phyloP scores from a whole-genome alignment of 495 filamentous ascomycete species.

The Aspergillus indologenus region DNA sequence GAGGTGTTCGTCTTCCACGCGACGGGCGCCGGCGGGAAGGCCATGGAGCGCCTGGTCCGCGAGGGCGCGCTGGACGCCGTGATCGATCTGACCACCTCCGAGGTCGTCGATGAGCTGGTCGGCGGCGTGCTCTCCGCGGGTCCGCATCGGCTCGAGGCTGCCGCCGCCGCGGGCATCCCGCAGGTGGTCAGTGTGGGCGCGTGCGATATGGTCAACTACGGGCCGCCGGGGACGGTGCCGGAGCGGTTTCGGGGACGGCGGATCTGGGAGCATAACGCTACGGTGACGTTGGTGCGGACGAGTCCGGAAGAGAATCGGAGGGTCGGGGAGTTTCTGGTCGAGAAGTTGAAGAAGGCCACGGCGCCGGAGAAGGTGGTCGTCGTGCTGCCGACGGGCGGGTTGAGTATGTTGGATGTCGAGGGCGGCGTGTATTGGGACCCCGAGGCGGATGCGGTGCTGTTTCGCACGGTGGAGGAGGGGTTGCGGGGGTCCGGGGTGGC shows the following conservation, averaged over 20 bases:
- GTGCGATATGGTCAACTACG: constrained; percentile 69
- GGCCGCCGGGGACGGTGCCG: constrained; percentile 52
- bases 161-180: constrained; percentile 53
- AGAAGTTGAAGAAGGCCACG: constrained; percentile 42
- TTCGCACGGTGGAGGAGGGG: constrained; percentile 40
- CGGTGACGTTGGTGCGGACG: constrained; percentile 63
- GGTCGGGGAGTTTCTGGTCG: constrained; percentile 52
- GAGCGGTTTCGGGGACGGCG: constrained; percentile 38
- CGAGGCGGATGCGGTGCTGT: constrained; percentile 45
- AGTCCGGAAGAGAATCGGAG: constrained; percentile 48
- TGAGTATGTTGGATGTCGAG: constrained; percentile 42
- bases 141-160: constrained; percentile 48
- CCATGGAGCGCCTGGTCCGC: constrained; percentile 61
- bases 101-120: constrained; percentile 59
- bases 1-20: constrained; percentile 69
- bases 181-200: constrained; percentile 63
- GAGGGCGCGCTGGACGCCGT: constrained; percentile 58
- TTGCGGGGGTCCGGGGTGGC: constrained; percentile 35
- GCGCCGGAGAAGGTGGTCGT: constrained; percentile 45
- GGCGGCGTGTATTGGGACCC: constrained; percentile 41
- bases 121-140: constrained; percentile 62
- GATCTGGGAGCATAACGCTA: constrained; percentile 62
- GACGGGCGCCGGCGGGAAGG: constrained; percentile 61
- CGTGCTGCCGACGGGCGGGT: constrained; percentile 53
- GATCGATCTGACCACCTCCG: constrained; percentile 66